Base-by-base conservation (phyloP, 2,329 filamentous ascomycete species). In the Ramularia collo-cygni region DNA sequence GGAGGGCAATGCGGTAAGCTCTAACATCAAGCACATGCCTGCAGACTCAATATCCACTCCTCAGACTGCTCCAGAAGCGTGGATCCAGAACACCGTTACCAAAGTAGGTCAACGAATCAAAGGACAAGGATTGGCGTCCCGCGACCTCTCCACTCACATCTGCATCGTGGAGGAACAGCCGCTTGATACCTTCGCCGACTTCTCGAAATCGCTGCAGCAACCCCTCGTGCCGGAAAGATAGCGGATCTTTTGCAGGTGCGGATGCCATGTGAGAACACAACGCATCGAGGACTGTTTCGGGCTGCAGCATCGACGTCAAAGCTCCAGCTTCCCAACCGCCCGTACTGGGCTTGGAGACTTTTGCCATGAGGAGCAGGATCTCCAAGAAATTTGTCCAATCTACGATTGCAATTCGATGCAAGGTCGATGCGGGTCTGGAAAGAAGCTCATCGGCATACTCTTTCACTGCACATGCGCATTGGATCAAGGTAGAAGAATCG, bases 391-490 rank as follows among this genome's bases (percentile, higher is more conserved):
- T 41, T n/a, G 52, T 44, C 51, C 54, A 57, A 19, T 57, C 54
- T 4, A 53, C 30, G 13, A 53, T 50, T 1, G 47, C 40, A 10
- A 53, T 33, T 21, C 48, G 50, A 34, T 56, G 50, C n/a, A 57
- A 35, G 1, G 43, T 45, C 4, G 42, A 30, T 12, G 52, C 38
- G 5, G 53, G 47, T 15, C 50, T 41, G 18, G 43, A 37, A 19
- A 55, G 41, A 12, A 57, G 13, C n/a, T 51, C 49, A 33, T 57
- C 55, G 12, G 55, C 28, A 37, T 55, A 58, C 9, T 56, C 53
- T 38, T 57, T 56, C 36, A 56, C 44, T 12, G 42, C 37, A 36
- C 50, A 50, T 4, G 54, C 52, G 15, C 42, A 47, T 35, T 56
- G 51, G 7, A 57, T 54, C 17, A 58, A 40, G 24, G 42, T 43